Evolutionary conservation across 345 rosid species (phyloP).

Genomic region (Gossypium ekmanianum): DNA sequence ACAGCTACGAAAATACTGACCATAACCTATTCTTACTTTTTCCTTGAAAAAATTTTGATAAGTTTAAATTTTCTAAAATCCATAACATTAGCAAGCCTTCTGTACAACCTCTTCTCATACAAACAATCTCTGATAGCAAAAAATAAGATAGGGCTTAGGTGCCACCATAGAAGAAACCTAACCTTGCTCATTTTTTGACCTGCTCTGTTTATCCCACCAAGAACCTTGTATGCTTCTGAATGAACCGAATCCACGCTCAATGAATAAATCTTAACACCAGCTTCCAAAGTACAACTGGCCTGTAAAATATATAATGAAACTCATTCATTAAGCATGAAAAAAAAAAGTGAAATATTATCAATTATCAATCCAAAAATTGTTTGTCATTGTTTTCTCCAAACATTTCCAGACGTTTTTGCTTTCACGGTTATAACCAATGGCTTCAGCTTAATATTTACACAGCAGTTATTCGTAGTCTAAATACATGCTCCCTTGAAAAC

Average conservation of each 20-base stretch:
- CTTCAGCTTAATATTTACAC: neutral
- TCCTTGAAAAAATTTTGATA: neutral
- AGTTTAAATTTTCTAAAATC: neutral
- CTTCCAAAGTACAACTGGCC: constrained; percentile 97
- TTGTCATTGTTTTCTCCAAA: neutral
- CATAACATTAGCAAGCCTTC: neutral
- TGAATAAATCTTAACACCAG: constrained; percentile 92
- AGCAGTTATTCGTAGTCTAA: neutral
- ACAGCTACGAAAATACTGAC: neutral
- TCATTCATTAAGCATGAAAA: neutral
- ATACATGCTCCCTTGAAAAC: neutral
- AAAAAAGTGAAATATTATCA: neutral
- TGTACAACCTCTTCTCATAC: neutral
- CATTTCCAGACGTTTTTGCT: neutral
- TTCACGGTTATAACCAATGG: neutral
- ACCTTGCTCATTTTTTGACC: constrained; percentile 68
- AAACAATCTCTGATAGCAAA: neutral
- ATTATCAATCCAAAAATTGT: neutral
- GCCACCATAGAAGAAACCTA: constrained; percentile 19
- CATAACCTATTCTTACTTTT: neutral
- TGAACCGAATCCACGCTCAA: constrained; percentile 86
- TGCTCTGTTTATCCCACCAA: constrained; percentile 88
- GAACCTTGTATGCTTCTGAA: constrained; percentile 94
- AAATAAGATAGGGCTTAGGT: neutral
- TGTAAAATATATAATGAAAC: constrained; percentile 20